Base-by-base conservation (phyloP, 1,284 basidiomycete genomes). In the Cerrena zonata region DNA sequence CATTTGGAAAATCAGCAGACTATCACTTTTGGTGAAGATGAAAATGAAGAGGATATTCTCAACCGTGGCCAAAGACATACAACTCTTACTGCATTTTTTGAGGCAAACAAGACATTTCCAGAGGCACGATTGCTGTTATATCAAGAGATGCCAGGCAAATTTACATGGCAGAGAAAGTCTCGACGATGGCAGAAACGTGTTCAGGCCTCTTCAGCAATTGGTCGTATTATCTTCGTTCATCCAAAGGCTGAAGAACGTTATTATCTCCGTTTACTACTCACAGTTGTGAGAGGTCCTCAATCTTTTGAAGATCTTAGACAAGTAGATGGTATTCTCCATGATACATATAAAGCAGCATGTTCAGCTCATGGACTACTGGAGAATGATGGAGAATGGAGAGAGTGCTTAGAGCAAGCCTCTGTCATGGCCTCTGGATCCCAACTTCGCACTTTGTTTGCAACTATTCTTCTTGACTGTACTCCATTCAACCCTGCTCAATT, bases 351-450 rank as follows among this genome's bases (percentile, higher is more conserved):
- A 24, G 65, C 61, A 5, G 72, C 72, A 5, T 77, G 74, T 45
- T 43, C 70, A 37, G 71, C 68, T 4, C 51, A 58, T 2, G 75
- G 75, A 0, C 61, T 79, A 0, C 57, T 78, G 0, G 62, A 74
- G 44, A 69, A 76, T 63, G 74, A 78, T 61, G 58, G 60, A 0
- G 74, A 77, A 54, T 76, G 72, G 72, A 22, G 61, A 0, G 52
- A 55, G 3, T 76, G 74, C 49, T 56, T 78, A 0, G 19, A 58
- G 23, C 75, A 79, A 51, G 77, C 77, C 5, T 41, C 60, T 21
- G 45, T 47, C 0, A 72, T 76, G 63, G 66, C 74, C 36, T 69
- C 67, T 2, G 76, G 73, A 0, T 22, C 22, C 11, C 62, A 61
- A 1, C 65, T 78, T 0, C 64, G 68, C 0, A 56, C 62, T 1